Evolutionary conservation across 805 yeast species (phyloP).

Genomic region (Starmerella vitae): DNA sequence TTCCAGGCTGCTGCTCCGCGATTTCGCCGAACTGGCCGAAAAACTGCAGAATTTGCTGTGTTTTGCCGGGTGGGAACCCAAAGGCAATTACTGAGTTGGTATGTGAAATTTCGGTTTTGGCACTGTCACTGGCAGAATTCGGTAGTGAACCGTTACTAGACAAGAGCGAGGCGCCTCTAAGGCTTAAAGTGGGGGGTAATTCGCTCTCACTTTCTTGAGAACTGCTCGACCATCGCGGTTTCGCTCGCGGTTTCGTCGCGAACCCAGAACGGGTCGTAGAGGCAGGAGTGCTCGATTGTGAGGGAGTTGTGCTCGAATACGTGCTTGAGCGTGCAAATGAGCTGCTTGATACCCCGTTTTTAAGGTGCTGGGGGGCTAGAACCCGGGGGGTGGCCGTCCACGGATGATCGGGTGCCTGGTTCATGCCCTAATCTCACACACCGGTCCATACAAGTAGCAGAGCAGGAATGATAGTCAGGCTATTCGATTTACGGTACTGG

Average conservation of each 20-base stretch:
- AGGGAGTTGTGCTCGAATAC: not conserved
- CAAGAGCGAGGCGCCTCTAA: conserved; percentile 8
- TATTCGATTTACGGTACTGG: no score
- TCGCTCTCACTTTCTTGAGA: conserved; percentile 9
- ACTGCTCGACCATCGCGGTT: conserved; percentile 5
- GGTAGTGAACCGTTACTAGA: not conserved
- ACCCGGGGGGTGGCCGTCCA: conserved; percentile 18
- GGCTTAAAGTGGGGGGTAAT: conserved; percentile 17
- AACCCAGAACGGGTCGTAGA: conserved; percentile 9
- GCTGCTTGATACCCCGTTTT: conserved; percentile 17
- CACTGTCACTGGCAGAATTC: not conserved
- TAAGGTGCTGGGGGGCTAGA: conserved; percentile 20
- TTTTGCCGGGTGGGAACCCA: conserved; percentile 73
- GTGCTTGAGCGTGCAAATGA: conserved; percentile 19
- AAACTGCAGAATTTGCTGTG: conserved; percentile 52
- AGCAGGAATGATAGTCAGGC: no score
- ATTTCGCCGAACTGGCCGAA: conserved; percentile 71
- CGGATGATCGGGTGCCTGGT: conserved; percentile 13
- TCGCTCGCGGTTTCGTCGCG: conserved; percentile 11
- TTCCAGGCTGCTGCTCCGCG: conserved; percentile 48
- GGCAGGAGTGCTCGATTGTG: not conserved
- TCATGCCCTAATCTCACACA: no score
- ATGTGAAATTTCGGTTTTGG: not conserved
- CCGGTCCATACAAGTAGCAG: no score
- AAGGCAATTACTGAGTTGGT: conserved; percentile 56